Evolutionary conservation across 345 rosid genomes (phyloP), one percentile per base, ranked within the genome.

Genomic region (Citrus medica): DNA sequence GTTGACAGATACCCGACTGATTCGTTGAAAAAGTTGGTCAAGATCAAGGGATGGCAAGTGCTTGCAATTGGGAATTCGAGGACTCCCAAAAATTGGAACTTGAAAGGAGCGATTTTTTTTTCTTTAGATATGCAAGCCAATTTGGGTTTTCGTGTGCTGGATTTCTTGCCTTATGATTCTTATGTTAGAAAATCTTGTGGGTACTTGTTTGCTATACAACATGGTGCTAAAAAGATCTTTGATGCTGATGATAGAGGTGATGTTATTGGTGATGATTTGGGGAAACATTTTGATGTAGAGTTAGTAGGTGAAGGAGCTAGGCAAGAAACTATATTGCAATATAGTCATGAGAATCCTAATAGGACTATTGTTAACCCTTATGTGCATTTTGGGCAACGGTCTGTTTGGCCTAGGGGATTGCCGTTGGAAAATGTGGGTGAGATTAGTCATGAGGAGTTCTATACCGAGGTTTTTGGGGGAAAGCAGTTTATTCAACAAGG

Each of bases 381-480:
- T 33, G 84, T 96, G 56, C 99, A 96, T 86, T 96, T 96, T 6
- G 98, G 98, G 22, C 99, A 96, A 84, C 87, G 99, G 75, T 91
- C 99, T 0, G 96, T 96, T 83, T 96, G 99, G 99, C 99, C 99
- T 76, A 87, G 98, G 80, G 99, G 99, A 59, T 87, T 96, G 82
- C 99, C 99, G 5, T 88, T 94, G 84, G 98, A 96, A 84, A 88
- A 94, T 83, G 98, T 96, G 5, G 97, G 98, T 67, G 98, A 92
- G 78, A 85, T 96, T 68, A 91, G 87, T 16, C 98, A 93, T 71
- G 99, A 96, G 75, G 98, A 92, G 84, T 96, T 85, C 76, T 94
- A 94, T 83, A 92, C 98, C 9, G 94, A 96, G 94, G 83, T 96
- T 73, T 96, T 89, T 62, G 92, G 98, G 83, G 98, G 99, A 69